These are phyloP conservation scores for Pichia manshurica DNA, from an alignment of 805 yeast species.

Conservation along the genomic window DNA sequence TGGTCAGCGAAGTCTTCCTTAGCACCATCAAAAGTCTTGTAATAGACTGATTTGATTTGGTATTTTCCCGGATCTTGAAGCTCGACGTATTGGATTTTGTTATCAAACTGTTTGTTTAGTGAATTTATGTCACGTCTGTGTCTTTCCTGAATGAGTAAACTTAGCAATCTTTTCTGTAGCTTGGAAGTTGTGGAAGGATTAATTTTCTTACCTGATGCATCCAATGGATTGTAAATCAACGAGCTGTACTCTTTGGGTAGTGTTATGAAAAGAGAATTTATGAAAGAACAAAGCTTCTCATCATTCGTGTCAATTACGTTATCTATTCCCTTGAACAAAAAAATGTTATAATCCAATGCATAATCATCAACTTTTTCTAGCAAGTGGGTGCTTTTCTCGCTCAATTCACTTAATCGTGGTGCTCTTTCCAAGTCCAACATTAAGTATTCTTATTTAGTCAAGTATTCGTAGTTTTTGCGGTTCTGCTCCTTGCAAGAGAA, in stretches of 20 bases:
- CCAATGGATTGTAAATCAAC: slow-evolving; percentile 22
- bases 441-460: no score
- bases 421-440: background rate
- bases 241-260: slow-evolving; percentile 24
- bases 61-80: slow-evolving; percentile 28
- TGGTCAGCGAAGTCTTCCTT: slow-evolving; percentile 20
- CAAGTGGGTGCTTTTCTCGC: slow-evolving; percentile 9
- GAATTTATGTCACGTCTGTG: slow-evolving; percentile 30
- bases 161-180: slow-evolving; percentile 31
- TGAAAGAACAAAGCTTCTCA: slow-evolving; percentile 20
- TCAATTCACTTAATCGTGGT: slow-evolving; percentile 2
- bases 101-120: slow-evolving; percentile 22
- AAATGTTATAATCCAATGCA: slow-evolving; percentile 35
- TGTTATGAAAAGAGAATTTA: slow-evolving; percentile 18
- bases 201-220: slow-evolving; percentile 10
- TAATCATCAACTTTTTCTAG: slow-evolving; percentile 30
- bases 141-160: slow-evolving; percentile 31
- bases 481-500: no score
- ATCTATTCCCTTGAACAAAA: slow-evolving; percentile 30
- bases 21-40: slow-evolving; percentile 19
- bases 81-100: slow-evolving; percentile 20
- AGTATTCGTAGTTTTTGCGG: no score
- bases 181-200: slow-evolving; percentile 28
- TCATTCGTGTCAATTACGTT: slow-evolving; percentile 19
- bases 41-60: slow-evolving; percentile 32